A percentile compares a stretch with the other conserved stretches of the same genome.
phyloP scores from a whole-genome alignment of 2,329 filamentous ascomycete genomes.

The Tolypocladium inflatum region DNA sequence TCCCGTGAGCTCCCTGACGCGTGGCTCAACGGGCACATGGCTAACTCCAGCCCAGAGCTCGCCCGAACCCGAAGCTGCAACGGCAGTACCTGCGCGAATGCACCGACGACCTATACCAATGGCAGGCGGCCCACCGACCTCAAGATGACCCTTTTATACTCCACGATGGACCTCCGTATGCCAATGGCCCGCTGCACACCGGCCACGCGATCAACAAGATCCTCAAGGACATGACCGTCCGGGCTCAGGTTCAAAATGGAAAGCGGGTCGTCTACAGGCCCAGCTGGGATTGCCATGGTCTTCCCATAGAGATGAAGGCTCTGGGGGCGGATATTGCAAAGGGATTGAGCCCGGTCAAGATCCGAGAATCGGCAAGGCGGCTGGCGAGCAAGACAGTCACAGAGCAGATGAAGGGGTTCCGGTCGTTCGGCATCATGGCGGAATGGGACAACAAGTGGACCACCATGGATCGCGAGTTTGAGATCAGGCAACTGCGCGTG shows the following conservation, averaged over 20 bases:
- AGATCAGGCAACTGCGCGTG: slow-evolving; percentile 63
- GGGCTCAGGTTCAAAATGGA: slow-evolving; percentile 69
- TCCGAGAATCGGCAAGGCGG: slow-evolving; percentile 54
- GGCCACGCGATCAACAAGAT: slow-evolving; percentile 97
- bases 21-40: background rate
- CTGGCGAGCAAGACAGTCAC: slow-evolving; percentile 61
- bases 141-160: slow-evolving; percentile 60
- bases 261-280: slow-evolving; percentile 69
- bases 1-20: slow-evolving; percentile 44
- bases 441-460: slow-evolving; percentile 71
- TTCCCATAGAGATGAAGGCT: slow-evolving; percentile 95
- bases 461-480: slow-evolving; percentile 70
- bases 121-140: slow-evolving; percentile 58
- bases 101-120: slow-evolving; percentile 80
- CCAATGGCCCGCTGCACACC: slow-evolving; percentile 84
- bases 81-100: slow-evolving; percentile 61
- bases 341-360: slow-evolving; percentile 41
- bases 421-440: slow-evolving; percentile 66
- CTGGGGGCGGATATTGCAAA: slow-evolving; percentile 46
- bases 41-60: slow-evolving; percentile 29
- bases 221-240: slow-evolving; percentile 85
- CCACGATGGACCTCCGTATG: slow-evolving; percentile 95
- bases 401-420: slow-evolving; percentile 65
- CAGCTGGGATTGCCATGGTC: slow-evolving; percentile 95
- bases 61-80: slow-evolving; percentile 39